Base-by-base conservation (phyloP, 2,329 filamentous ascomycete species). In the Fusarium sp. region DNA sequence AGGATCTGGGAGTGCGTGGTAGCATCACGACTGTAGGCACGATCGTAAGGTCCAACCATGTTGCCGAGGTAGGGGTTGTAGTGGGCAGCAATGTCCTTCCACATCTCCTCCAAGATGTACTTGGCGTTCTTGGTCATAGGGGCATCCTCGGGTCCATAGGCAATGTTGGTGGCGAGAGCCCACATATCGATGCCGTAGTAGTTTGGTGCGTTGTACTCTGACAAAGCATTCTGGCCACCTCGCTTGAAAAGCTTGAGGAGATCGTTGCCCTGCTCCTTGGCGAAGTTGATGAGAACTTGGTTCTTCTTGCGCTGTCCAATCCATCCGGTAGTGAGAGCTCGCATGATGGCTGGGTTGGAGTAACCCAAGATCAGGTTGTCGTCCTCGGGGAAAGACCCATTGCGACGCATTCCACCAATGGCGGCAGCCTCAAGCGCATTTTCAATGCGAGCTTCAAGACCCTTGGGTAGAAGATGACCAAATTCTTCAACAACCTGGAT, bases 321-420 rank as follows among this genome's bases (percentile, higher is more conserved):
- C 80, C 81, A 83, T 12, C 80, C 80, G 5, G 80, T 77, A 5
- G 75, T 75, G 42, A 80, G 75, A 5, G 77, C 77, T 6, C 81
- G 77, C 80, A 83, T 83, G 31, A 82, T 72, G 3, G 42, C 72
- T 3, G 82, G 82, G 64, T 84, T 84, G 0, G 78, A 79, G 68
- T 83, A 83, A 0, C 72, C 80, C 1, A 81, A 64, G 10, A 77
- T 78, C 8, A 63, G 13, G 11, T 63, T 63, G 9, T 63, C 59
- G 2, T 20, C 59, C 13, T 41, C 3, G 0, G 59, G 59, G 31
- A 33, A 63, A 2, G 59, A 62, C 5, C 59, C 59, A 5, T 63
- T 63, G 20, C 59, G 59, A 2, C 59, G 59, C 59, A 63, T 63
- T 16, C 59, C 59, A 21, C 59, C 59, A 2, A 63, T 62, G 8